These are phyloP conservation scores for Ganoderma multipileum DNA, from an alignment of 1,284 basidiomycete genomes.

Conservation along the genomic window DNA sequence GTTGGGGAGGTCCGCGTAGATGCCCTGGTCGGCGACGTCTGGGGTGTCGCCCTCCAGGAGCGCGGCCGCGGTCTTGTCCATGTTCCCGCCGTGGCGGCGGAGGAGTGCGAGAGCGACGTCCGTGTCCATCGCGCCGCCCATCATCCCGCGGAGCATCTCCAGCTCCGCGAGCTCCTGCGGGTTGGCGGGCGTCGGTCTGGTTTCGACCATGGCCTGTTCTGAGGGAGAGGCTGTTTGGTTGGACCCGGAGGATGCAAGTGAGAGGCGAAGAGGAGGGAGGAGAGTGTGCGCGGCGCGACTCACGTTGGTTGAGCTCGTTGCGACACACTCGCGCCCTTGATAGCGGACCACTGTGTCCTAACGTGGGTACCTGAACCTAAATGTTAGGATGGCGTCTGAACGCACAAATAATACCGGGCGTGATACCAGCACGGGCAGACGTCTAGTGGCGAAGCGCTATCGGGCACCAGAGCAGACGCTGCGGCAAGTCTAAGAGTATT, in stretches of 20 bases:
- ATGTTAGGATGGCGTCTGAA: not conserved
- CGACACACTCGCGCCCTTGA: not conserved
- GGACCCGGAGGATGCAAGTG: not conserved
- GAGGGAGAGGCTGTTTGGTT: not conserved
- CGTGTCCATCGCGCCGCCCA: conserved; percentile 47
- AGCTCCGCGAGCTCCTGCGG: conserved; percentile 40
- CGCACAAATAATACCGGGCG: not conserved
- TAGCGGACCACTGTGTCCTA: not conserved
- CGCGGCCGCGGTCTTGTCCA: conserved; percentile 66
- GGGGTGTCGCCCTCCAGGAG: conserved; percentile 61
- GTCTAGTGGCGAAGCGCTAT: not conserved
- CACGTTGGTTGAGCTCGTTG: not conserved
- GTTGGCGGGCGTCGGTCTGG: conserved; percentile 18
- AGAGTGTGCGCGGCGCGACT: not conserved
- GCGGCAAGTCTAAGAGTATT: not conserved
- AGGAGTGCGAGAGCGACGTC: conserved; percentile 59
- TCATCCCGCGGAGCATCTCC: conserved; percentile 45
- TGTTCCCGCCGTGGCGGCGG: conserved; percentile 62
- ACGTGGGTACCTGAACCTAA: not conserved
- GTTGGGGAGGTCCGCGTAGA: conserved; percentile 24
- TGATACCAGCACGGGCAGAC: not conserved
- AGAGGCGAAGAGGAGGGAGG: not conserved
- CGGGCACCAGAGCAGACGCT: not conserved
- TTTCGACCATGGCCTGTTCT: conserved; percentile 10
- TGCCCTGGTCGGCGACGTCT: conserved; percentile 17